These are phyloP conservation scores for Cladosporium phlei DNA, from an alignment of 2,329 filamentous ascomycete species.

Conservation along the genomic window DNA sequence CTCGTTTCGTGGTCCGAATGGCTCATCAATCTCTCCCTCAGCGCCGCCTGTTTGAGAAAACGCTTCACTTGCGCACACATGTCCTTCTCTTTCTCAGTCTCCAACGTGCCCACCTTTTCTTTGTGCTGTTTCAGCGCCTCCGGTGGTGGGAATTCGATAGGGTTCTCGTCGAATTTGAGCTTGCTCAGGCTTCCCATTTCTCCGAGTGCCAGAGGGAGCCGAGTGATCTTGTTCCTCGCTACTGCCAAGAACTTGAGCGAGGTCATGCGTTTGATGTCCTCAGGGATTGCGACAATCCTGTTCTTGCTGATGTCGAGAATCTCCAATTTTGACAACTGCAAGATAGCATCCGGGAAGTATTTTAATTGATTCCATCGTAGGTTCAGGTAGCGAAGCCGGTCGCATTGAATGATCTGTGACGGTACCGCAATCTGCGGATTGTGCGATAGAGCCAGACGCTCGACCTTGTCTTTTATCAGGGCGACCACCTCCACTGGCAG, in stretches of 20 bases:
- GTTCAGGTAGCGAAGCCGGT: slow-evolving; percentile 73
- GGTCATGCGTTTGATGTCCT: slow-evolving; percentile 72
- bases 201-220: slow-evolving; percentile 75
- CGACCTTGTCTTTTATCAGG: slow-evolving; percentile 68
- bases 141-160: slow-evolving; percentile 67
- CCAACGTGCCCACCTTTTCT: slow-evolving; percentile 29
- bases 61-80: slow-evolving; percentile 58
- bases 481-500: slow-evolving; percentile 70
- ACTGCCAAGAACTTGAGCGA: slow-evolving; percentile 87
- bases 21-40: slow-evolving; percentile 24
- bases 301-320: slow-evolving; percentile 91
- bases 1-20: slow-evolving; percentile 34
- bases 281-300: slow-evolving; percentile 70
- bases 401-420: slow-evolving; percentile 67
- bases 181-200: slow-evolving; percentile 88
- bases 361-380: slow-evolving; percentile 70
- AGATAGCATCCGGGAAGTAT: slow-evolving; percentile 64
- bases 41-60: slow-evolving; percentile 47
- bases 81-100: slow-evolving; percentile 57
- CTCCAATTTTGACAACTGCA: slow-evolving; percentile 79
- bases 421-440: slow-evolving; percentile 70
- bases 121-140: slow-evolving; percentile 35
- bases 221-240: slow-evolving; percentile 79
- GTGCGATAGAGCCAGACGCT: slow-evolving; percentile 74
- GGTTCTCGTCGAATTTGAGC: slow-evolving; percentile 85